Percentiles rank a stretch among this genome's conserved stretches.
These are phyloP conservation scores for Houttuynia cordata DNA, from an alignment of 164 flowering plant genomes.

Conservation along the genomic window DNA sequence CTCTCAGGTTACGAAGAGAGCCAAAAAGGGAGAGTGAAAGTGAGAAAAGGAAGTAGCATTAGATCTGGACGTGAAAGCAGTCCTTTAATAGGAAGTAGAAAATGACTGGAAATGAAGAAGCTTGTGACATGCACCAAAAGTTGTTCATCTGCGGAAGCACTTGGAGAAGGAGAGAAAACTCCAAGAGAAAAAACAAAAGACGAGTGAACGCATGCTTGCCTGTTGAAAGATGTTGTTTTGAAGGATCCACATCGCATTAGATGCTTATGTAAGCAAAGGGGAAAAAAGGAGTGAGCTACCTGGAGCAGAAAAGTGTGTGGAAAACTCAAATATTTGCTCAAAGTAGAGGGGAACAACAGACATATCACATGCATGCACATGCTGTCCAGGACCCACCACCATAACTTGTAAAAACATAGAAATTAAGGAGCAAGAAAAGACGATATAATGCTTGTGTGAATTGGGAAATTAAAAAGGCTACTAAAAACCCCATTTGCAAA, in stretches of 20 bases:
- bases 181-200: neutral
- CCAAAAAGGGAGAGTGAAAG: no score
- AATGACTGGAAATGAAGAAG: neutral
- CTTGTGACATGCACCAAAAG: neutral
- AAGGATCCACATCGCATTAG: conserved; percentile 5
- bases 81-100: neutral
- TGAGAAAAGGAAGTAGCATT: no score
- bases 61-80: no score
- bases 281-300: conserved; percentile 11
- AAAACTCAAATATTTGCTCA: conserved; percentile 27
- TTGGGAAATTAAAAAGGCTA: no score
- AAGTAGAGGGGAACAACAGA: conserved; percentile 28
- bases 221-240: no score
- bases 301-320: conserved; percentile 10
- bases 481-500: no score
- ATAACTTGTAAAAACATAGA: neutral
- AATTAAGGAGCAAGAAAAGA: neutral
- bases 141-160: neutral
- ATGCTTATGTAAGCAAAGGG: neutral
- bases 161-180: neutral
- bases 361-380: conserved; percentile 80
- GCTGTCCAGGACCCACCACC: conserved; percentile 37
- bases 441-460: neutral
- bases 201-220: no score
- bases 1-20: no score